Percentiles rank a stretch among this genome's conserved stretches.
Conservation (phyloP, 1,284 basidiomycete species). For the Hortiboletus rubellus region DNA sequence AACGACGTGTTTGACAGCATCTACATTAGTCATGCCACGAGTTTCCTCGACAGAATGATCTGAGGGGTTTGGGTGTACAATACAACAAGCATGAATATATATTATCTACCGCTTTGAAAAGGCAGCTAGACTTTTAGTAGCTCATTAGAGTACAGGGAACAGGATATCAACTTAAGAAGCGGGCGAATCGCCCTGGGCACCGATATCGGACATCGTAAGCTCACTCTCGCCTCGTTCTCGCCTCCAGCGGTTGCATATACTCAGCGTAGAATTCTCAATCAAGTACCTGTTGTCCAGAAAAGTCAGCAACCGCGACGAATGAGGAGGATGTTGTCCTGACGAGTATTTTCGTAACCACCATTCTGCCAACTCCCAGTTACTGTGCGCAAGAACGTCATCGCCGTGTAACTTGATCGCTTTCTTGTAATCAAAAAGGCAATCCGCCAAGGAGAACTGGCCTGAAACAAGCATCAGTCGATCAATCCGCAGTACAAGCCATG, state of each 20-base stretch:
- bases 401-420: conserved; percentile 74
- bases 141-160: conserved; percentile 17
- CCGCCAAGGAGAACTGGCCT: conserved; percentile 78
- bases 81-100: conserved; percentile 4
- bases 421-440: conserved; percentile 72
- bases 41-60: neutral
- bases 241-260: conserved; percentile 73
- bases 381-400: conserved; percentile 84
- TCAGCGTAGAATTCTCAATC: conserved; percentile 63
- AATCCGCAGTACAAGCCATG: conserved; percentile 25
- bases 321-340: conserved; percentile 30
- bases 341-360: conserved; percentile 75
- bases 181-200: conserved; percentile 44
- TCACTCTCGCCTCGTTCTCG: conserved; percentile 71
- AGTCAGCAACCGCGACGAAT: neutral
- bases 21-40: neutral
- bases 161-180: conserved; percentile 20
- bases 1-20: neutral
- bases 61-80: neutral
- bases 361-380: conserved; percentile 87
- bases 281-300: conserved; percentile 53
- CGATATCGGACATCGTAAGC: conserved; percentile 55
- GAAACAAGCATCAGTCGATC: conserved; percentile 37
- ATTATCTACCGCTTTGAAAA: conserved; percentile 7
- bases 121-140: neutral